These are phyloP conservation scores for Russula olivacea DNA, from an alignment of 768 basidiomycete genomes.

Conservation along the genomic window DNA sequence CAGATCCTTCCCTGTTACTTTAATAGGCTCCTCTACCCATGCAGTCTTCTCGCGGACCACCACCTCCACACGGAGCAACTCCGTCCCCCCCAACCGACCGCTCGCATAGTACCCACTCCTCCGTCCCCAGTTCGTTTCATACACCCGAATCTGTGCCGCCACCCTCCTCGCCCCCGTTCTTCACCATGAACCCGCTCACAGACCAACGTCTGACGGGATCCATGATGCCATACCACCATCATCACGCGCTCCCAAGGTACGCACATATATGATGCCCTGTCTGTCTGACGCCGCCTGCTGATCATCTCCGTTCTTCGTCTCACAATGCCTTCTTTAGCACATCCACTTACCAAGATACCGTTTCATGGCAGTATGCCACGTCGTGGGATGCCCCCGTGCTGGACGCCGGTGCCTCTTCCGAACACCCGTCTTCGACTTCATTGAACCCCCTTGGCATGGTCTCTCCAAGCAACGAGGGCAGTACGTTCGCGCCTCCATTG, in stretches of 20 bases:
- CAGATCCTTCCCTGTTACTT: background rate
- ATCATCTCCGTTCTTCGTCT: background rate
- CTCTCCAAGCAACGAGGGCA: slow-evolving; percentile 13
- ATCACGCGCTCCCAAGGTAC: slow-evolving; percentile 13
- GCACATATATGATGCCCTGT: background rate
- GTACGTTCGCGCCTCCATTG: slow-evolving; percentile 1
- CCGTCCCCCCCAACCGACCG: slow-evolving; percentile 9
- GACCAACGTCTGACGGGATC: slow-evolving; percentile 17
- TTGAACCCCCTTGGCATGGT: slow-evolving; percentile 14
- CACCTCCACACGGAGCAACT: slow-evolving; percentile 12
- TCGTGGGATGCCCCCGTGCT: slow-evolving; percentile 12
- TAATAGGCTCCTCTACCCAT: background rate
- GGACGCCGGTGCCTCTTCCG: slow-evolving; percentile 1
- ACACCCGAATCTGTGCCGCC: slow-evolving; percentile 1
- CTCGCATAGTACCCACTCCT: background rate
- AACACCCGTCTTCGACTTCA: slow-evolving; percentile 1
- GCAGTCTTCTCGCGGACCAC: slow-evolving; percentile 13
- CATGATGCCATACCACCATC: slow-evolving; percentile 18
- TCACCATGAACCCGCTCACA: slow-evolving; percentile 4
- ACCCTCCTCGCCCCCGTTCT: slow-evolving; percentile 1
- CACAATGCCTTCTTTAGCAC: background rate
- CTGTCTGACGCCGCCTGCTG: background rate
- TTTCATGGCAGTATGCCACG: slow-evolving; percentile 9
- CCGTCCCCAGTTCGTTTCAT: slow-evolving; percentile 3
- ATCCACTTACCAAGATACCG: slow-evolving; percentile 9